Conservation (phyloP, 129 eudicot genomes). For the sunflower (Helianthus annuus) region HanXRQr2.0-SUNRISE NC_035448.2:875733-876232, state of each 20-base stretch:
- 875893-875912: no score
- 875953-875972: neutral
- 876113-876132: constrained; percentile 77
- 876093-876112: constrained; percentile 65
- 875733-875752: no score
- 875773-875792: no score
- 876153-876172: constrained; percentile 63
- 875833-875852: no score
- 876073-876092: constrained; percentile 67
- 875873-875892: no score
- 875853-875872: no score
- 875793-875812: no score
- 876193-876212: constrained; percentile 68
- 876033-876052: constrained; percentile 66
- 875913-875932: no score
- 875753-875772: no score
- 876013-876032: constrained; percentile 65
- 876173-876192: constrained; percentile 43
- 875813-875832: no score
- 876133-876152: constrained; percentile 94
- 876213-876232: constrained; percentile 81
- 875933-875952: no score
- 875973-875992: constrained; percentile 75
- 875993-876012: constrained; percentile 64
- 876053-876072: constrained; percentile 88